Conservation (phyloP, 345 rosid genomes). For the thale cress (Arabidopsis thaliana) region TAIR10.1 NC_003074.8:8459001-8459500, state of each 20-base stretch:
- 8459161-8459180: conserved; percentile 62
- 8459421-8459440: neutral
- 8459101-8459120: conserved; percentile 71
- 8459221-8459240: too few relatives aligned
- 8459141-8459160: conserved; percentile 85
- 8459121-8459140: conserved; percentile 71
- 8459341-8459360: conserved; percentile 81
- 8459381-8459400: conserved; percentile 8
- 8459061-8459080: conserved; percentile 58
- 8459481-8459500: conserved; percentile 63
- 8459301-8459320: neutral
- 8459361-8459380: conserved; percentile 66
- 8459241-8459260: neutral
- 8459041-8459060: conserved; percentile 71
- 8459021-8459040: conserved; percentile 46
- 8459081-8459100: conserved; percentile 49
- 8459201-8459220: conserved; percentile 3
- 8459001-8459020: conserved; percentile 27
- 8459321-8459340: neutral
- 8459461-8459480: conserved; percentile 68
- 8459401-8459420: neutral
- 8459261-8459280: neutral
- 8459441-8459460: conserved; percentile 39
- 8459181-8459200: conserved; percentile 8
- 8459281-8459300: neutral